These are phyloP conservation scores for Fusarium sacchari DNA, from an alignment of 2,329 filamentous ascomycete species.

Conservation along the genomic window DNA sequence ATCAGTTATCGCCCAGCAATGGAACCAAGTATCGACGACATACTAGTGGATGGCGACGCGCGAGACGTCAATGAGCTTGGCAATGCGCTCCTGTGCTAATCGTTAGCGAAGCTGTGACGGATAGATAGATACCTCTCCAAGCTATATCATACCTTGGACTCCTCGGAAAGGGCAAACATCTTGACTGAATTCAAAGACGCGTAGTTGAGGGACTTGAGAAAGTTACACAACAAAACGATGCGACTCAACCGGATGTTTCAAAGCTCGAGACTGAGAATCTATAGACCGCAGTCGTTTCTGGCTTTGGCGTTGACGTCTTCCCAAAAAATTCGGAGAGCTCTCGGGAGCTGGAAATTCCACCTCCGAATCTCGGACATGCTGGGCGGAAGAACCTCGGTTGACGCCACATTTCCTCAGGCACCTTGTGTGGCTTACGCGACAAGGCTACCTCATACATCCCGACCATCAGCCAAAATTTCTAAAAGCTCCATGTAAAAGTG, in stretches of 20 bases:
- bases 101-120: slow-evolving; percentile 22
- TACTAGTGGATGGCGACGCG: slow-evolving; percentile 97
- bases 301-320: slow-evolving; percentile 21
- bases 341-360: slow-evolving; percentile 42
- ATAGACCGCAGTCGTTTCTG: slow-evolving; percentile 3
- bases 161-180: slow-evolving; percentile 84
- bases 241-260: slow-evolving; percentile 9
- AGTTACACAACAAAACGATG: slow-evolving; percentile 3
- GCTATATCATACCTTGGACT: slow-evolving; percentile 80
- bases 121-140: background rate
- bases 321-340: slow-evolving; percentile 40
- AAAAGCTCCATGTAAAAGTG: slow-evolving; percentile 28
- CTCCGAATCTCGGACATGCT: slow-evolving; percentile 12
- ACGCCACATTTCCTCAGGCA: slow-evolving; percentile 1
- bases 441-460: slow-evolving; percentile 22
- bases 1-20: slow-evolving; percentile 48
- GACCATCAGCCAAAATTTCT: slow-evolving; percentile 43
- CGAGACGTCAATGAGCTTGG: slow-evolving; percentile 94
- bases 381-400: slow-evolving; percentile 47
- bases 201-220: background rate
- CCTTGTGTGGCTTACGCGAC: slow-evolving; percentile 25
- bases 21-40: slow-evolving; percentile 46
- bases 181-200: slow-evolving; percentile 40
- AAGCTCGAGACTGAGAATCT: slow-evolving; percentile 31
- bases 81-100: slow-evolving; percentile 85